Evolutionary conservation across 768 basidiomycete genomes (phyloP).

Genomic region (Suillus placidus): DNA sequence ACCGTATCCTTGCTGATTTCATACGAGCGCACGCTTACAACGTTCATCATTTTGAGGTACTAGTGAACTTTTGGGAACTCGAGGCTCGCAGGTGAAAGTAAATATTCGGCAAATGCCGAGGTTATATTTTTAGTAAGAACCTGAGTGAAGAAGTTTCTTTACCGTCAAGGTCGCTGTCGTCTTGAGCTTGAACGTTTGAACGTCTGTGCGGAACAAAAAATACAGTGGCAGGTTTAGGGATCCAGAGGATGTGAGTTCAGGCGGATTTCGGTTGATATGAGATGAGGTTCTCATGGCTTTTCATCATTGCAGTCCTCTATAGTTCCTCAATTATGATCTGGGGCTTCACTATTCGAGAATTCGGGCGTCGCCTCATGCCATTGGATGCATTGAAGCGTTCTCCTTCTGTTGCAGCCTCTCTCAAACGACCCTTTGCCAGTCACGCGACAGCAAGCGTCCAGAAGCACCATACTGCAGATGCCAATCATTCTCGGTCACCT

Average conservation of each 20-base stretch:
- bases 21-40: no score
- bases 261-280: neutral
- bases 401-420: conserved; percentile 24
- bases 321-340: conserved; percentile 49
- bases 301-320: conserved; percentile 4
- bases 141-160: neutral
- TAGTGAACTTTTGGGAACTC: no score
- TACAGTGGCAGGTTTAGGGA: neutral
- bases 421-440: conserved; percentile 53
- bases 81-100: no score
- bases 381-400: conserved; percentile 42
- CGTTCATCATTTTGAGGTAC: no score
- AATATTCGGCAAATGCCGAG: conserved; percentile 4
- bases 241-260: neutral
- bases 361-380: conserved; percentile 64
- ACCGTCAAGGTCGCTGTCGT: neutral
- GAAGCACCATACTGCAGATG: conserved; percentile 31
- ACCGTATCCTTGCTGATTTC: neutral
- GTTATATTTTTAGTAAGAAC: neutral
- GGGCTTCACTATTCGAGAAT: conserved; percentile 43
- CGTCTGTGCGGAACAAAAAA: neutral
- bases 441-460: conserved; percentile 33
- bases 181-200: neutral
- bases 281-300: neutral
- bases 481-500: conserved; percentile 9